Base-by-base conservation (phyloP, 1,139 yeast genomes). In the Pneumocystis oryctolagi region DNA sequence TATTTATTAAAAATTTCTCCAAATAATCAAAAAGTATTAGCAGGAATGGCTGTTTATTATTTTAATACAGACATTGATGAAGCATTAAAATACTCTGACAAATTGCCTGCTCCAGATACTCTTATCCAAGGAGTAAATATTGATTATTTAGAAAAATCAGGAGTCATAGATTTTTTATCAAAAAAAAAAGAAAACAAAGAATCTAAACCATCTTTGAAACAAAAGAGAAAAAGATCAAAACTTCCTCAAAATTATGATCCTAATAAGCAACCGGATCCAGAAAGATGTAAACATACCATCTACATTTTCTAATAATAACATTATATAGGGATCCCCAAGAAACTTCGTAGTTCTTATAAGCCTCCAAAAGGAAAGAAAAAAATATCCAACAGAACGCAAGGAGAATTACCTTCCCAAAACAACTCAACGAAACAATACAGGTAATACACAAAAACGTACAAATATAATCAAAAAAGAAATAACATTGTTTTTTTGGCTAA, bases 291-390 rank as follows among this genome's bases (percentile, higher is more conserved):
- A 14, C 8, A 25, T 20, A 47, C 20, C 28, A 25, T 47, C 14
- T 28, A 25, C 25, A 25, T 47, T 5, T 20, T 47, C 12, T 47
- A 47, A 47, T 12, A 47, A 25, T 25, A 47, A 47, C 31, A 25
- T 47, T 47, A 47, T 47, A 25, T 25, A 47, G 55, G 55, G 97
- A 75, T 89, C 63, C 95, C 97, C 37, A 71, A 87, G 79, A 85
- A 84, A 70, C 92, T 89, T 72, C 82, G 97, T 73, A 82, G 89
- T 5, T 83, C 84, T 69, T 89, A 87, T 76, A 87, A 83, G 73
- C 89, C 95, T 25, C 84, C 86, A 70, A 77, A 77, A 71, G 73
- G 74, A 67, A 76, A 73, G 59, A 77, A 76, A 72, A 84, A 80
- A 74, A 73, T 70, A 60, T 79, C 77, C 67, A 80, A 77, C 69